Conservation (phyloP, 331 rosid genomes). For the Quercus tomentella region DNA sequence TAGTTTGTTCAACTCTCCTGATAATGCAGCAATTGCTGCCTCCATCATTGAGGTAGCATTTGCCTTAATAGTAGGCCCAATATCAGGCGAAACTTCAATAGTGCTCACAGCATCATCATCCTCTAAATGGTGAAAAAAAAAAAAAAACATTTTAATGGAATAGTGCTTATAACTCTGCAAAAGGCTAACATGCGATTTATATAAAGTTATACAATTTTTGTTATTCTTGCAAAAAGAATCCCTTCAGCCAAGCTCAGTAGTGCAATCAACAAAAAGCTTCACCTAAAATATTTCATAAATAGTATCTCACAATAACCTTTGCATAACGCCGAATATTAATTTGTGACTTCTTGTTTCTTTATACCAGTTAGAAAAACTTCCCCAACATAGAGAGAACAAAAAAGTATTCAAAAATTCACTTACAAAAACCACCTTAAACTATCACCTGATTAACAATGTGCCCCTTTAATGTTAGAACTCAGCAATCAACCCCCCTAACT, state of each 20-base stretch:
- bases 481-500: too few relatives aligned
- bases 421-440: too few relatives aligned
- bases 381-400: neutral
- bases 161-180: neutral
- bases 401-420: neutral
- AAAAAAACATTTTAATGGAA: neutral
- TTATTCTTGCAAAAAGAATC: neutral
- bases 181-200: neutral
- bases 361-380: too few relatives aligned
- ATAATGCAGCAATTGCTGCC: conserved; percentile 66
- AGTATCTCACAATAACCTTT: neutral
- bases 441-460: too few relatives aligned
- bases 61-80: conserved; percentile 72
- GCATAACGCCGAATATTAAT: too few relatives aligned
- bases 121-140: conserved; percentile 35
- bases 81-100: conserved; percentile 51
- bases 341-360: too few relatives aligned
- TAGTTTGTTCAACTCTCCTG: conserved; percentile 66
- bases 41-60: conserved; percentile 80
- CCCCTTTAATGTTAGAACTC: too few relatives aligned
- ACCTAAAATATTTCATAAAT: neutral
- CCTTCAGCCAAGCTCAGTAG: neutral
- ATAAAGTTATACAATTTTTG: neutral
- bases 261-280: neutral
- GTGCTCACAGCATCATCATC: conserved; percentile 57